Evolutionary conservation across 306 rosid genomes (phyloP).

Genomic region (Vigna radiata): DNA sequence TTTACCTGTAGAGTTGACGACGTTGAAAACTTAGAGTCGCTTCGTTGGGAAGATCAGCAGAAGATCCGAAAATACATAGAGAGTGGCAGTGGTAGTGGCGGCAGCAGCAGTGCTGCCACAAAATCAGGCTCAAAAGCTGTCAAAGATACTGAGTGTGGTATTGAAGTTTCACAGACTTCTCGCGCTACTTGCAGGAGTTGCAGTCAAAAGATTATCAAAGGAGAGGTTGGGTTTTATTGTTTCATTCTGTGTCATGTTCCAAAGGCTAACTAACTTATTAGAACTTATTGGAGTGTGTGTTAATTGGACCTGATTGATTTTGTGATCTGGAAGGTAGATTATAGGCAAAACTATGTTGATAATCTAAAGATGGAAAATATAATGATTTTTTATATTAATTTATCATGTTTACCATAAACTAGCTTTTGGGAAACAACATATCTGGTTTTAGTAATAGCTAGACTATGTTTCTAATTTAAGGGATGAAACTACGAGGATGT

Average conservation of each 20-base stretch:
- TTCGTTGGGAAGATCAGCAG: constrained; percentile 98
- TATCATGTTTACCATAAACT: constrained; percentile 33
- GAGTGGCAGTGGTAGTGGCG: constrained; percentile 32
- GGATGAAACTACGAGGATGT: constrained; percentile 2
- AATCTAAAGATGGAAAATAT: constrained; percentile 12
- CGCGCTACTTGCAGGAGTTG: constrained; percentile 87
- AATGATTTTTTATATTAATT: constrained; percentile 22
- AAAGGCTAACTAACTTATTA: constrained; percentile 3
- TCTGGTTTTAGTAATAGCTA: constrained; percentile 29
- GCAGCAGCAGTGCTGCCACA: background rate
- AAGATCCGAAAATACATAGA: constrained; percentile 78
- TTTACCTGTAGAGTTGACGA: constrained; percentile 70
- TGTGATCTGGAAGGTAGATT: constrained; percentile 25
- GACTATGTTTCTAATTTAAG: constrained; percentile 13
- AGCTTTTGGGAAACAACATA: constrained; percentile 8
- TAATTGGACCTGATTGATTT: constrained; percentile 10
- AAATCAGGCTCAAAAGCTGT: constrained; percentile 34
- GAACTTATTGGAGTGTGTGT: constrained; percentile 19
- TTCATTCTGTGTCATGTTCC: constrained; percentile 29
- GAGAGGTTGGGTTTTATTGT: constrained; percentile 65
- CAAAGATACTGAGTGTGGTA: constrained; percentile 52
- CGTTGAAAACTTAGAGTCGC: constrained; percentile 81
- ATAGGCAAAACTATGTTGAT: background rate
- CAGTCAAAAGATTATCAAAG: constrained; percentile 74
- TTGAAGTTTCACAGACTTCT: constrained; percentile 81